phyloP scores from a whole-genome alignment of 495 filamentous ascomycete species.

The Xylaria longipes region DNA sequence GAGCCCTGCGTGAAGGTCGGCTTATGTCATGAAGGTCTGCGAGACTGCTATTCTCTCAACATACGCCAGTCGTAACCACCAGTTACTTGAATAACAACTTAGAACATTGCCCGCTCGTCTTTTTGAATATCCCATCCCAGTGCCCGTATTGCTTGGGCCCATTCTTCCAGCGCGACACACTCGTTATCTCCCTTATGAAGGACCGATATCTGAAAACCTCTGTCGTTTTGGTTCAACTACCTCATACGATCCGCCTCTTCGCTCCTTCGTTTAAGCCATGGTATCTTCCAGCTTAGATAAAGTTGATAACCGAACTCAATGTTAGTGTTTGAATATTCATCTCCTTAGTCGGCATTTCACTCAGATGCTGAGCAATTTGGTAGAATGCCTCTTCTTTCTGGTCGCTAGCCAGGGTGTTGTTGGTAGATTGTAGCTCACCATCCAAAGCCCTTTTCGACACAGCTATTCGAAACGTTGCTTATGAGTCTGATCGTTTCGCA shows the following conservation, averaged over 20 bases:
- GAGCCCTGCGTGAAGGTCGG: background rate
- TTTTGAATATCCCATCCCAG: background rate
- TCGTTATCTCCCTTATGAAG: background rate
- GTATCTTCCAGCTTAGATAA: background rate
- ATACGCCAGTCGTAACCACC: background rate
- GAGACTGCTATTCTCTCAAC: background rate
- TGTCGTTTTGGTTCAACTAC: background rate
- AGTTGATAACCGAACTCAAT: background rate
- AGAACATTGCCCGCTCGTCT: background rate
- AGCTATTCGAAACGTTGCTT: conserved; percentile 3
- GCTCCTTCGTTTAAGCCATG: background rate
- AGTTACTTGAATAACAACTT: background rate
- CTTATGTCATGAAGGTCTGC: background rate
- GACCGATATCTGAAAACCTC: background rate
- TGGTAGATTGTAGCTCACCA: background rate
- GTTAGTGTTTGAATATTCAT: background rate
- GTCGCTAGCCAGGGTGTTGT: background rate
- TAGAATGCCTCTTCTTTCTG: background rate
- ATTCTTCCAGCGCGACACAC: background rate
- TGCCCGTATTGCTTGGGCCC: background rate
- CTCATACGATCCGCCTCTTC: background rate
- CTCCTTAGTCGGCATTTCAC: background rate
- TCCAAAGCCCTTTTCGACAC: background rate
- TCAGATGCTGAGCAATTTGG: background rate
- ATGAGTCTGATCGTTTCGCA: background rate